Evolutionary conservation across 805 yeast species (phyloP).

Genomic region (Teunomyces cretensis): DNA sequence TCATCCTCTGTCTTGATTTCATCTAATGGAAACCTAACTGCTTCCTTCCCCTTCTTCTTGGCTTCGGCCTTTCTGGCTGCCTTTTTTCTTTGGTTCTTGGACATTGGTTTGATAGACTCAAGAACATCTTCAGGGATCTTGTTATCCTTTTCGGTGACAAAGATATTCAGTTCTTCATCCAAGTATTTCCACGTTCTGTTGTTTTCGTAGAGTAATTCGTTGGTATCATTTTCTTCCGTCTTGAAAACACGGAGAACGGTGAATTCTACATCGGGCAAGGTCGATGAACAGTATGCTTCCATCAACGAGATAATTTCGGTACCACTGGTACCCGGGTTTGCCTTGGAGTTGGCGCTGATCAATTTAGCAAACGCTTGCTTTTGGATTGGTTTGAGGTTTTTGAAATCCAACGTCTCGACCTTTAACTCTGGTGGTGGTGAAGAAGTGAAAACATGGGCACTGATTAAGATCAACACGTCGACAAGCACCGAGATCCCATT

Average conservation of each 20-base stretch:
- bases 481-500: conserved; percentile 1
- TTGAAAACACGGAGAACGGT: conserved; percentile 1
- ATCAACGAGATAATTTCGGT: conserved; percentile 4
- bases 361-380: conserved; percentile 1
- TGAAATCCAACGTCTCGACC: background rate
- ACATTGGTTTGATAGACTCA: conserved; percentile 1
- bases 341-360: background rate
- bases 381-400: background rate
- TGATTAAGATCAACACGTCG: background rate
- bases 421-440: background rate
- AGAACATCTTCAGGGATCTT: background rate
- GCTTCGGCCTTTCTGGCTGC: conserved; percentile 3
- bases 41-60: background rate
- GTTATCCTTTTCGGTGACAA: background rate
- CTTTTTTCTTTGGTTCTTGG: conserved; percentile 2
- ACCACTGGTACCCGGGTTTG: background rate
- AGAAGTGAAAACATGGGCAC: background rate
- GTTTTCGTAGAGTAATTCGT: background rate
- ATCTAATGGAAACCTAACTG: background rate
- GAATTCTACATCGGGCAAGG: conserved; percentile 1
- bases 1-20: conserved; percentile 1
- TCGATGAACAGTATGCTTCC: conserved; percentile 1
- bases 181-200: background rate
- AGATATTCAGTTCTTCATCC: conserved; percentile 3
- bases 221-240: background rate